A percentile compares a stretch with the other conserved stretches of the same genome.
Conservation (phyloP, 768 basidiomycete genomes). For the Collybiopsis luxurians region DNA sequence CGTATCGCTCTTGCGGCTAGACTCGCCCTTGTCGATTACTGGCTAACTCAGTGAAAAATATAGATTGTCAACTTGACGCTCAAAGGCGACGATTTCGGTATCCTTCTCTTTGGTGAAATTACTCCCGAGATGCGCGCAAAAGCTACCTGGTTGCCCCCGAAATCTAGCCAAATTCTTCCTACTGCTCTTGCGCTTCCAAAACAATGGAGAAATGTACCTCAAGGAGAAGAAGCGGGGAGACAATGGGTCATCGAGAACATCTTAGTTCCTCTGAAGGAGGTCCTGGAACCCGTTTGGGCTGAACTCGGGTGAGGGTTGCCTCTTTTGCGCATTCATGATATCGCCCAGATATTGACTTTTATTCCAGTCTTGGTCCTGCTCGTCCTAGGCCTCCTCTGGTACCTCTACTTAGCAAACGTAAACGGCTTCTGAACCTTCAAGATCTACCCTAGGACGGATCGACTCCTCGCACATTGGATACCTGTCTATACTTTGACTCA, state of each 20-base stretch:
- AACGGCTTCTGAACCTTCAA: too few species aligned
- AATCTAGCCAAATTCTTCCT: neutral
- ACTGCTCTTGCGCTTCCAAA: neutral
- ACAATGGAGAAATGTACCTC: neutral
- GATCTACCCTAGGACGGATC: too few species aligned
- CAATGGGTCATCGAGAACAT: neutral
- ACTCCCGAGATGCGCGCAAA: neutral
- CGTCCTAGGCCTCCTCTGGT: neutral
- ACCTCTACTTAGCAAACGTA: neutral
- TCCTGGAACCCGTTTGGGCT: neutral
- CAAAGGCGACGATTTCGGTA: neutral
- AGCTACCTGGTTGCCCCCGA: neutral
- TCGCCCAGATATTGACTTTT: neutral
- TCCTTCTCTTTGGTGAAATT: neutral
- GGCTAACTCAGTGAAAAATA: neutral
- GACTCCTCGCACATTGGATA: too few species aligned
- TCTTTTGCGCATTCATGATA: neutral
- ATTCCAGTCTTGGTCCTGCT: neutral
- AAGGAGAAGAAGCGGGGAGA: neutral
- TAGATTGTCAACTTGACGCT: neutral
- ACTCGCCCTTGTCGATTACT: too few species aligned
- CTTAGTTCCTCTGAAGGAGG: neutral
- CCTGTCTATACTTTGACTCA: too few species aligned
- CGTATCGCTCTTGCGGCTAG: too few species aligned
- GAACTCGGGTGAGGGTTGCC: neutral